Percentiles rank a stretch among this genome's conserved stretches.
Evolutionary conservation across 2,329 filamentous ascomycete species (phyloP).

Genomic region (Huntiella omanensis): DNA sequence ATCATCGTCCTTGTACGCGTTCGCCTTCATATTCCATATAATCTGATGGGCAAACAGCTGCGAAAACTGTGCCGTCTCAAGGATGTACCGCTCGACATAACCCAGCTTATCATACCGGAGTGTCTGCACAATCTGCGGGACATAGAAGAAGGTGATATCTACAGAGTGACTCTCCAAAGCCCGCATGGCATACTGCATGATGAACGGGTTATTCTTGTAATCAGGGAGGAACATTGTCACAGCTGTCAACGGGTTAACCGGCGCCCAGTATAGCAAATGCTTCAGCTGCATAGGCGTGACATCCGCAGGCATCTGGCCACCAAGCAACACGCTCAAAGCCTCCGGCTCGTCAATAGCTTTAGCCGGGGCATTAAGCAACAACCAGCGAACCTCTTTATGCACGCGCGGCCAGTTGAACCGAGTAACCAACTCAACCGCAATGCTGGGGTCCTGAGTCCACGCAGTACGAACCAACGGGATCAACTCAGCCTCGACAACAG

Average conservation of each 20-base stretch:
- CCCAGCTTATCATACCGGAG: constrained; percentile 83
- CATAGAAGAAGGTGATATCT: constrained; percentile 98
- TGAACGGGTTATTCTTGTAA: constrained; percentile 77
- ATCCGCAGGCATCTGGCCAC: constrained; percentile 56
- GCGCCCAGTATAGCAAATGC: constrained; percentile 84
- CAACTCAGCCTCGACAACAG: constrained; percentile 29
- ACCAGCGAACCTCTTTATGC: constrained; percentile 55
- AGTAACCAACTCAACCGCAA: constrained; percentile 69
- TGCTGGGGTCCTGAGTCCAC: constrained; percentile 66
- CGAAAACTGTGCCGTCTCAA: constrained; percentile 95
- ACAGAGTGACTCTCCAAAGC: constrained; percentile 84
- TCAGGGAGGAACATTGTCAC: constrained; percentile 84
- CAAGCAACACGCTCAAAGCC: constrained; percentile 66
- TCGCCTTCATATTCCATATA: constrained; percentile 99
- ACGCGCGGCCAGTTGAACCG: constrained; percentile 63
- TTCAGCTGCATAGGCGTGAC: constrained; percentile 63
- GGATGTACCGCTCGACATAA: constrained; percentile 89
- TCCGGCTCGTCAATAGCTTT: constrained; percentile 67
- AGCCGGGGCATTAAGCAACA: constrained; percentile 67
- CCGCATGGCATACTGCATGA: constrained; percentile 93
- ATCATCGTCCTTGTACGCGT: constrained; percentile 94
- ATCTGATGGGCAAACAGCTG: constrained; percentile 97
- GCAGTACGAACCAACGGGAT: constrained; percentile 56
- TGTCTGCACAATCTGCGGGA: constrained; percentile 92
- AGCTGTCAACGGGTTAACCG: constrained; percentile 82